Evolutionary conservation across 176 grass and related monocot genomes (phyloP), one percentile per base, ranked within the genome.

Genomic region (Typha latifolia): DNA sequence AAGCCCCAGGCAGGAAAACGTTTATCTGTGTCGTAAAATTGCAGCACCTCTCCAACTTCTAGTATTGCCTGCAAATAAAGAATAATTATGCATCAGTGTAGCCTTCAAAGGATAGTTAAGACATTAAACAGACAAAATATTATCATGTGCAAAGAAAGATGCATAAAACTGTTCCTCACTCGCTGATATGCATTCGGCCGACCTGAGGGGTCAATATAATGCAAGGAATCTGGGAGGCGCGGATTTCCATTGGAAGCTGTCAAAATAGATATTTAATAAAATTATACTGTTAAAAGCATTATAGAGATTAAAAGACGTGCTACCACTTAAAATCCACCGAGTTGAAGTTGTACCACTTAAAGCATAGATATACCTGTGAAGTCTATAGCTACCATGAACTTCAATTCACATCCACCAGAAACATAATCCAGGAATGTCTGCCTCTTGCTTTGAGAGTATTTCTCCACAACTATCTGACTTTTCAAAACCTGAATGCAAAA

Each of bases 211-310:
- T 99, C 94, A 82, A 99, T 93, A 77, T 99, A 99, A 77, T 99
- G 94, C 81, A 99, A 93, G 29, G 94, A 99, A 93, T 99, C 94
- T 59, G 89, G 89, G 72, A 99, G 86, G 11, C 94, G 83, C 13
- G 88, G 88, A 76, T 99, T 99, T 81, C 94, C 94, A 99, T 99
- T 99, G 73, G 94, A 99, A 78, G 94, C 94, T 99, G 78, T 16
- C 63, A 74, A 79, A 61, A 53, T 72, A 34, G 19, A 64, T 62
- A 18, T 27, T 13, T 21, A 63, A 72, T 71, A 43, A 43, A 43
- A 43, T 43, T 43, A 43, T 43, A 43, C 37, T 43, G 37, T 43
- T 43, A 10, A 43, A 6, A 43, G 37, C 37, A 18, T 48, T 67
- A 69, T 14, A 48, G 6, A 65, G 80, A 49, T 16, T 65, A 79